Conservation (phyloP, 2,329 filamentous ascomycete genomes). For the Diplodia seriata region DNA sequence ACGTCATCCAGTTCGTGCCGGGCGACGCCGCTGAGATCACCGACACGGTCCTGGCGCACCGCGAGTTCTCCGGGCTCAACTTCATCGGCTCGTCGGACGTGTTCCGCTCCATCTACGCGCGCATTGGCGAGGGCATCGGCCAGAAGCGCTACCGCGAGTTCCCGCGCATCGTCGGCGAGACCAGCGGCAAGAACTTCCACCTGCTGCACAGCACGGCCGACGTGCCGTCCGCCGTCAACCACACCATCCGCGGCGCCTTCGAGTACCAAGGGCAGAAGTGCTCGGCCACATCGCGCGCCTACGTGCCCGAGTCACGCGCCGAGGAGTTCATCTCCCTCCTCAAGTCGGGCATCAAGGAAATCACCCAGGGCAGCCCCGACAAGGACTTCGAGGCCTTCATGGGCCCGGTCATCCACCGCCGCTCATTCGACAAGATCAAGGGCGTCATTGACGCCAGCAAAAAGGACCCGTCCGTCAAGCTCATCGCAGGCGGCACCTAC, state of each 20-base stretch:
- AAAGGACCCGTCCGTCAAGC: conserved; percentile 72
- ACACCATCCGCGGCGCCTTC: conserved; percentile 85
- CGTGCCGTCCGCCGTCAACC: conserved; percentile 76
- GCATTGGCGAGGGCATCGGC: conserved; percentile 81
- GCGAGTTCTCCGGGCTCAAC: conserved; percentile 84
- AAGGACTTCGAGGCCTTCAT: conserved; percentile 76
- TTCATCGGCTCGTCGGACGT: conserved; percentile 93
- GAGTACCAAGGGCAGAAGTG: conserved; percentile 94
- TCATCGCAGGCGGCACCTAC: conserved; percentile 77
- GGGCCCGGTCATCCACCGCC: conserved; percentile 84
- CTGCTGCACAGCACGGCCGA: conserved; percentile 79
- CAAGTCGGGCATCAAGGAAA: conserved; percentile 69
- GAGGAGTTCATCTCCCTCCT: conserved; percentile 72
- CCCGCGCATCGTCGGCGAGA: conserved; percentile 88
- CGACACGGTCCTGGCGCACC: conserved; percentile 75
- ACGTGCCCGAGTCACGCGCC: conserved; percentile 78
- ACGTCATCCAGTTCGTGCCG: conserved; percentile 92
- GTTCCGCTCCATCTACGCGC: conserved; percentile 87
- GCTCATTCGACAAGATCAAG: conserved; percentile 80
- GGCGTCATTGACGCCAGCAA: conserved; percentile 79
- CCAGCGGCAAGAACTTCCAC: conserved; percentile 94
- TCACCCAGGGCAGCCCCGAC: conserved; percentile 74
- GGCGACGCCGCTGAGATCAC: conserved; percentile 87
- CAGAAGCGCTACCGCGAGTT: conserved; percentile 84
- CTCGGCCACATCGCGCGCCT: conserved; percentile 80